These are phyloP conservation scores for Sphaerulina musiva DNA, from an alignment of 2,329 filamentous ascomycete genomes.

Conservation along the genomic window DNA sequence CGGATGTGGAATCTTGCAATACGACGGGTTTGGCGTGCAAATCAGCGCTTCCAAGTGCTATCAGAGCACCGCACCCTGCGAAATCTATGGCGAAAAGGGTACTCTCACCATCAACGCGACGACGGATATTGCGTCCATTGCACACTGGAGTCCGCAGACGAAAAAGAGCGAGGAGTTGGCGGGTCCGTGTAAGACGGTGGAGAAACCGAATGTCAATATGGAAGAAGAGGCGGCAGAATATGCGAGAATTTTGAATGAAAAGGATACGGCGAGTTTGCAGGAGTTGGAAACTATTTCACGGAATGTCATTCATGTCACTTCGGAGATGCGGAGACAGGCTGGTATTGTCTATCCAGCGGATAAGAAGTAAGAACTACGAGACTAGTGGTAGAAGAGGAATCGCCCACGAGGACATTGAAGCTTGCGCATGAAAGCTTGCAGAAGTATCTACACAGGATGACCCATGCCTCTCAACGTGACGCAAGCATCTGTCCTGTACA, in stretches of 20 bases:
- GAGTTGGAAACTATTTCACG: constrained; percentile 39
- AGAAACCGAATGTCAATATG: constrained; percentile 41
- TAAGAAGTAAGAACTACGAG: not conserved
- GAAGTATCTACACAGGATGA: not conserved
- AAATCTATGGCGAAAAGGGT: constrained; percentile 45
- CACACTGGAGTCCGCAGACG: constrained; percentile 39
- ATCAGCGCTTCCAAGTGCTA: constrained; percentile 43
- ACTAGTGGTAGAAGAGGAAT: no score
- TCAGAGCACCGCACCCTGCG: constrained; percentile 40
- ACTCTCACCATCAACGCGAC: constrained; percentile 41
- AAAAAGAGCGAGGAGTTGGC: constrained; percentile 40
- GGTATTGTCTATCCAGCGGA: constrained; percentile 40
- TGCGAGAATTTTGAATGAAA: constrained; percentile 39
- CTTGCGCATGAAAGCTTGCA: not conserved
- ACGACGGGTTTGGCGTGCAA: constrained; percentile 41
- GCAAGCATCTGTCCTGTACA: not conserved
- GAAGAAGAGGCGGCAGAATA: constrained; percentile 44
- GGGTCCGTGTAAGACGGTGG: constrained; percentile 26
- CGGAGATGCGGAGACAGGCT: constrained; percentile 41
- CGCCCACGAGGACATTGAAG: constrained; percentile 6
- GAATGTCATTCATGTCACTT: constrained; percentile 39
- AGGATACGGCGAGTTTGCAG: constrained; percentile 35
- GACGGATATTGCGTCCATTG: constrained; percentile 41
- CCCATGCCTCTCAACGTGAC: not conserved
- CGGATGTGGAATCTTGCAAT: constrained; percentile 40